Evolutionary conservation across 2,329 filamentous ascomycete species (phyloP).

Genomic region (Hymenoscyphus linearis): DNA sequence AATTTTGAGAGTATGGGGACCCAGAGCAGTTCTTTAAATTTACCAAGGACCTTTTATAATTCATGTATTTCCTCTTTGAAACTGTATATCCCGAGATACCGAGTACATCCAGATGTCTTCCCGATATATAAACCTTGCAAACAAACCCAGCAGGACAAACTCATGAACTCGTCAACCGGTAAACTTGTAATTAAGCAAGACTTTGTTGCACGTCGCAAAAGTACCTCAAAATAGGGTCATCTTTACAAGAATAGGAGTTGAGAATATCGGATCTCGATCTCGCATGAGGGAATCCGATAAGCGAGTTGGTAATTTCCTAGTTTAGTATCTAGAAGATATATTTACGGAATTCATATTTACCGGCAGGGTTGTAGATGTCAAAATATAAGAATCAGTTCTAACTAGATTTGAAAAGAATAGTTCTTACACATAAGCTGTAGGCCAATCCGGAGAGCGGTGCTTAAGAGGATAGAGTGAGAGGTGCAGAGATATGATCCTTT

Average conservation of each 20-base stretch:
- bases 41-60: too few relatives aligned
- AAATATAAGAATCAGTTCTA: too few relatives aligned
- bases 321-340: background rate
- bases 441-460: background rate
- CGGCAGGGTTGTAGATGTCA: too few relatives aligned
- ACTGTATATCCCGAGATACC: too few relatives aligned
- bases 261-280: background rate
- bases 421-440: too few relatives aligned
- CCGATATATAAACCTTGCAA: background rate
- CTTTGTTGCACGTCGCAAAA: background rate
- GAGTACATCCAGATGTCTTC: too few relatives aligned
- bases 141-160: background rate
- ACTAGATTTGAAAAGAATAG: too few relatives aligned
- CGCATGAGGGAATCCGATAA: background rate
- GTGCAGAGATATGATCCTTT: background rate
- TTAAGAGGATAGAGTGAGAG: background rate
- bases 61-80: too few relatives aligned
- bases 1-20: too few relatives aligned
- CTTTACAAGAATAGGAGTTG: background rate
- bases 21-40: too few relatives aligned
- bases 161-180: background rate
- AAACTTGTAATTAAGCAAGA: background rate
- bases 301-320: background rate
- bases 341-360: too few relatives aligned
- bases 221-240: background rate